These are phyloP conservation scores for Sporobolomyces phaffii DNA, from an alignment of 768 basidiomycete genomes.

Conservation along the genomic window DNA sequence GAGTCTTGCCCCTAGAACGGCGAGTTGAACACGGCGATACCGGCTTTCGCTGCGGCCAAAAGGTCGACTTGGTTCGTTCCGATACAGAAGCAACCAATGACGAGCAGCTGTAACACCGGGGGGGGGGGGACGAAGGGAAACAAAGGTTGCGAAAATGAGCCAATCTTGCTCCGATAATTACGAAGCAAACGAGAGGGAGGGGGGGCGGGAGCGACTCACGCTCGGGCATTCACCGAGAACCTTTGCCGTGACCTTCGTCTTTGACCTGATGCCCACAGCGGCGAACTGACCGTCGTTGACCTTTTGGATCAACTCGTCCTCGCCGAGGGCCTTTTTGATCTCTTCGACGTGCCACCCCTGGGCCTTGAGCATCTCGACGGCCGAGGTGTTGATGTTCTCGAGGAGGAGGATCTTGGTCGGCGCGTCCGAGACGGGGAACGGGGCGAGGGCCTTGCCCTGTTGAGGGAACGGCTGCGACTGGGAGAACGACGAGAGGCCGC, in stretches of 20 bases:
- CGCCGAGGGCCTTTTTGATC: constrained; percentile 72
- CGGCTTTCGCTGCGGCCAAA: constrained; percentile 67
- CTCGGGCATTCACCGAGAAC: constrained; percentile 81
- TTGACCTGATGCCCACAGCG: constrained; percentile 92
- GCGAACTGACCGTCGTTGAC: constrained; percentile 73
- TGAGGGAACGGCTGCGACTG: constrained; percentile 22
- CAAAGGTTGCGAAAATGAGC: too few relatives aligned
- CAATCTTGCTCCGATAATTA: too few relatives aligned
- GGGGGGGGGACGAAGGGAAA: background rate
- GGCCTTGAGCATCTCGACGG: constrained; percentile 67
- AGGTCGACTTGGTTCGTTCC: constrained; percentile 98
- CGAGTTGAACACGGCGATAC: constrained; percentile 98
- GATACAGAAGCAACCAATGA: constrained; percentile 98
- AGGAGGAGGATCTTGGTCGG: constrained; percentile 71
- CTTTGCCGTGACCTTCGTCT: constrained; percentile 88
- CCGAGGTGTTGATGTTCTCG: constrained; percentile 65
- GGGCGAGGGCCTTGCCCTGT: constrained; percentile 29
- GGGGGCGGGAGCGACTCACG: constrained; percentile 54
- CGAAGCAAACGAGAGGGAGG: too few relatives aligned
- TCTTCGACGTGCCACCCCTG: constrained; percentile 93
- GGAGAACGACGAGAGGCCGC: background rate
- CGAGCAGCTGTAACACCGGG: constrained; percentile 91
- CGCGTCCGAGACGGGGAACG: constrained; percentile 28
- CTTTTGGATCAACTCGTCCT: constrained; percentile 76
- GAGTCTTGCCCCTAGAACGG: constrained; percentile 93